Evolutionary conservation across 2,329 filamentous ascomycete species (phyloP).

Genomic region (Neonectria neomacrospora): DNA sequence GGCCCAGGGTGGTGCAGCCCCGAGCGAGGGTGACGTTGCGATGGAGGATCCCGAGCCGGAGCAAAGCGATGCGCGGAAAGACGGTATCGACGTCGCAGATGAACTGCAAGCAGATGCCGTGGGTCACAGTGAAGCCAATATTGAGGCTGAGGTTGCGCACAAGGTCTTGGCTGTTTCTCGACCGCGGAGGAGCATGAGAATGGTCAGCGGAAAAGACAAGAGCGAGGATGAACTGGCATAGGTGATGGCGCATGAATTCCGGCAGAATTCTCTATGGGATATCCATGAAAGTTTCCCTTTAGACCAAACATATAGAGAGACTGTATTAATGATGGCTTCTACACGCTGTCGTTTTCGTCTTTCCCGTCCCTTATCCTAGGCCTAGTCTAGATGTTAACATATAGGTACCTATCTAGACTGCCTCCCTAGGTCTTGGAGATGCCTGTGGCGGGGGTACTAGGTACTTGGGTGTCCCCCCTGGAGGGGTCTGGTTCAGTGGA

Average conservation of each 20-base stretch:
- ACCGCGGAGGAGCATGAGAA: constrained; percentile 5
- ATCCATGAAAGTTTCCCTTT: no score
- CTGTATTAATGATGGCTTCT: background rate
- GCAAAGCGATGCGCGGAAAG: background rate
- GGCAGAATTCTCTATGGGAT: background rate
- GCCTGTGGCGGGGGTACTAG: constrained; percentile 9
- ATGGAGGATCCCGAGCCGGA: constrained; percentile 28
- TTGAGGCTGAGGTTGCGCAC: background rate
- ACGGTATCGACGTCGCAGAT: background rate
- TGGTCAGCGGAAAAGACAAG: background rate
- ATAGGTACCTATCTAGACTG: background rate
- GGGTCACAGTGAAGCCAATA: constrained; percentile 1
- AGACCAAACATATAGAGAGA: background rate
- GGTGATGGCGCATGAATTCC: background rate
- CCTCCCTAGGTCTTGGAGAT: background rate
- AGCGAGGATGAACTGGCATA: constrained; percentile 25
- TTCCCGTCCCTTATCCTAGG: no score
- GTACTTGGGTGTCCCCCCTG: constrained; percentile 1
- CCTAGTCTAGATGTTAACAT: background rate
- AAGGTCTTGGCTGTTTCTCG: constrained; percentile 9
- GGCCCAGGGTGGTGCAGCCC: constrained; percentile 19
- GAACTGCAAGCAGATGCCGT: constrained; percentile 6
- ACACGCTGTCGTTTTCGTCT: no score
- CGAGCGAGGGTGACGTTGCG: constrained; percentile 21
- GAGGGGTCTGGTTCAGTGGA: constrained; percentile 10